phyloP scores from a whole-genome alignment of 225 moss, liverwort and hornwort species.

The Bryum argenteum region DNA sequence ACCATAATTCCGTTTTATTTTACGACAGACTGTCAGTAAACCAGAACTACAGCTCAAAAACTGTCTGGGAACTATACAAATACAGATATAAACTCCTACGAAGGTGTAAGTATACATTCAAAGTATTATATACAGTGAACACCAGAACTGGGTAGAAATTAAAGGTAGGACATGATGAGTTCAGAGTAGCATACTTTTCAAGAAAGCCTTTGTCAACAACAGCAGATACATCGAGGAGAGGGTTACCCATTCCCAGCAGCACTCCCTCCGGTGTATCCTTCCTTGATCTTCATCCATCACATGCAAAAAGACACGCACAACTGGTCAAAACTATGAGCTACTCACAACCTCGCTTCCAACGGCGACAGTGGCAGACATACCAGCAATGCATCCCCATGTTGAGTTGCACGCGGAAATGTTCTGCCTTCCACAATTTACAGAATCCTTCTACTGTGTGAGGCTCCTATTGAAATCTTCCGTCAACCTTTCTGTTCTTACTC shows the following conservation, averaged over 20 bases:
- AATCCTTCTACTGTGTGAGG: not conserved
- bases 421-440: constrained; percentile 5
- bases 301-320: constrained; percentile 4
- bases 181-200: constrained; percentile 48
- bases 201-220: constrained; percentile 82
- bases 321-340: not conserved
- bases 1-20: constrained; percentile 6
- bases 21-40: not conserved
- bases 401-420: not conserved
- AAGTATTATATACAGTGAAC: not conserved
- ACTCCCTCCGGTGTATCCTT: constrained; percentile 61
- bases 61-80: not conserved
- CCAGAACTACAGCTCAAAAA: constrained; percentile 7
- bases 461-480: not conserved
- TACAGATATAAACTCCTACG: not conserved
- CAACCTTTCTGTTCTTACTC: not conserved
- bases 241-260: constrained; percentile 84
- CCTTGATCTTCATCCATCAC: constrained; percentile 28
- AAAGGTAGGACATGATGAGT: not conserved
- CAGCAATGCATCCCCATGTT: not conserved
- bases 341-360: too few relatives aligned
- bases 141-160: not conserved
- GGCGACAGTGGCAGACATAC: too few relatives aligned
- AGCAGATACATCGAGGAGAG: constrained; percentile 82
- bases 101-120: not conserved